phyloP scores from a whole-genome alignment of 371 early-diverging fungal species.

The Circinella minor region DNA sequence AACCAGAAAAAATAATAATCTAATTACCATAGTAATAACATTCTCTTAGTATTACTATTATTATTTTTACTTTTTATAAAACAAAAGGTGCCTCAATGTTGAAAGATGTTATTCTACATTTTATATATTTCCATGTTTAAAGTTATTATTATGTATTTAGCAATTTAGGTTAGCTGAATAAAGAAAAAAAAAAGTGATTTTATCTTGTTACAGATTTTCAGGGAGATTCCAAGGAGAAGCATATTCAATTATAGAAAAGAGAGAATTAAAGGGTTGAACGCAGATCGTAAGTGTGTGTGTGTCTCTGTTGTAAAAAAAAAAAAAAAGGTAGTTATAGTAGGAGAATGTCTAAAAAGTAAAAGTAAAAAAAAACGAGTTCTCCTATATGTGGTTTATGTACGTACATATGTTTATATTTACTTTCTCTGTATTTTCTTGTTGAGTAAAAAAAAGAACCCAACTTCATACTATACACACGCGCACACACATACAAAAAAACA shows the following conservation, averaged over 20 bases:
- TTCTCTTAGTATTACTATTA: neutral
- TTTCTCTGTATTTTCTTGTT: neutral
- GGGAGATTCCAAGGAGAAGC: neutral
- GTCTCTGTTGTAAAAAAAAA: no score
- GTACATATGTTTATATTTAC: slow-evolving; percentile 10
- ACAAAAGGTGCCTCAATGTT: no score
- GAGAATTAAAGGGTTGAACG: slow-evolving; percentile 1
- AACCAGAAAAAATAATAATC: no score
- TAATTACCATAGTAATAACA: no score
- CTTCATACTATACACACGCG: no score
- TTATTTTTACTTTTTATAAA: neutral
- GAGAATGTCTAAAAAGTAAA: neutral
- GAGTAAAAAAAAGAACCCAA: no score
- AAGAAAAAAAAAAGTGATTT: neutral
- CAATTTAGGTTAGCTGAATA: neutral
- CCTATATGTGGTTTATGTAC: slow-evolving; percentile 13
- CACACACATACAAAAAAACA: no score
- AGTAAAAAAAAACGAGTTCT: slow-evolving; percentile 1
- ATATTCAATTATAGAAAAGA: neutral
- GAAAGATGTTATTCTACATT: no score
- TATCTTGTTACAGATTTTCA: slow-evolving; percentile 8
- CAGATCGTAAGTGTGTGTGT: neutral
- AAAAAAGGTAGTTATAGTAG: no score
- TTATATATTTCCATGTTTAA: no score
- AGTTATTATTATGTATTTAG: no score